Base-by-base conservation (phyloP, 2,329 filamentous ascomycete genomes). In the Albifimbria verrucaria region DNA sequence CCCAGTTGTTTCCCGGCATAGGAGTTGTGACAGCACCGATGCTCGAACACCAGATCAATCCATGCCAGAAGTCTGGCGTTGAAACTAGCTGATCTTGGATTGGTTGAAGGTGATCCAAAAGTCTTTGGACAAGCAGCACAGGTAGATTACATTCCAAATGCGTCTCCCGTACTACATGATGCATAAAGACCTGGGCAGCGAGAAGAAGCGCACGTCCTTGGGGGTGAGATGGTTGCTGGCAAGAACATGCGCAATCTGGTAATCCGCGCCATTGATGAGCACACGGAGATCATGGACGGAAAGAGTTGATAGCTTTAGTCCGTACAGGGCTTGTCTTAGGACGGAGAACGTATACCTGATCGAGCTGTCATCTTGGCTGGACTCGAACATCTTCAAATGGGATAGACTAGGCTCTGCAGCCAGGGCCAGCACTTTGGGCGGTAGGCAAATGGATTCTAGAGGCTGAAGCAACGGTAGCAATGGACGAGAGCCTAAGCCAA, bases 211-310 rank as follows among this genome's bases (percentile, higher is more conserved):
- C 7, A 3, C 48, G 56, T 1, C 28, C 54, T 18, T 50, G 32
- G 7, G 32, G n/a, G 51, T 48, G 2, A 58, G 22, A 15, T n/a
- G 12, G 9, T 52, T 26, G 3, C 43, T 51, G 17, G 50, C 56
- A 1, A 55, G 7, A 2, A 45, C 46, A 15, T 39, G 48, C 22
- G 52, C 44, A 10, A 57, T 28, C 23, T 52, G 49, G 41, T 58
- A 51, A 18, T 59, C 54, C 17, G 50, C 44, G 6, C 49, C 52
- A 17, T 59, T 58, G 43, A 58, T 50, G 15, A 57, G 17, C 2
- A 57, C 26, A 17, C 56, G 51, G 25, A 59, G 55, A 21, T 57
- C 56, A 7, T 58, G 45, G 15, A 26, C 36, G 2, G 57, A 22
- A 3, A 58, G 48, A 6, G 53, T 41, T 22, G 43, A 10, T 7